Percentiles rank a stretch among this genome's conserved stretches.
Conservation (phyloP, 129 eudicot species). For the Arctium minus region DNA sequence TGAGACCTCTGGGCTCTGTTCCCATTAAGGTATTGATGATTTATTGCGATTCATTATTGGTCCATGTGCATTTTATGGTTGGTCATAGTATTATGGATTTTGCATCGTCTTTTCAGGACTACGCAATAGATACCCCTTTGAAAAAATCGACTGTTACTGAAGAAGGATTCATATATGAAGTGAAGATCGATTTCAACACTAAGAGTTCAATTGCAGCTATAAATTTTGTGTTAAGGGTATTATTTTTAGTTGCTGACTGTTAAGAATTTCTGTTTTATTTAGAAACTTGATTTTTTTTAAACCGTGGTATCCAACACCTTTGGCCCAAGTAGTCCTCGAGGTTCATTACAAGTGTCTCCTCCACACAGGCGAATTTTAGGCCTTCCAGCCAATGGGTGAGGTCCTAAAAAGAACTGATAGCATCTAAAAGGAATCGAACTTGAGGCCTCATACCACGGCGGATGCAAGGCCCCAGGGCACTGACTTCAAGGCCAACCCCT, state of each 20-base stretch:
- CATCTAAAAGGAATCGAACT: background rate
- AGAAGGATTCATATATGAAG: conserved; percentile 45
- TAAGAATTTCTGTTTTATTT: background rate
- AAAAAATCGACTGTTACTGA: conserved; percentile 33
- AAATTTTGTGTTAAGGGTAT: conserved; percentile 91
- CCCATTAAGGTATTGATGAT: conserved; percentile 63
- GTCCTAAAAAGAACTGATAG: background rate
- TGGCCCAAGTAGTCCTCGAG: background rate
- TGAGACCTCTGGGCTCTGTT: conserved; percentile 81
- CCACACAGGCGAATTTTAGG: background rate
- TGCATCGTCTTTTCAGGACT: conserved; percentile 51
- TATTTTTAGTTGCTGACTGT: background rate
- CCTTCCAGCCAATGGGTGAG: background rate
- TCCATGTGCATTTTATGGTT: background rate
- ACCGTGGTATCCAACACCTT: background rate
- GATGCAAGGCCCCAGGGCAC: background rate
- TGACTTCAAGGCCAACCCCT: no score
- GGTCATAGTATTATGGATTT: background rate
- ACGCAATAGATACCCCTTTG: conserved; percentile 93
- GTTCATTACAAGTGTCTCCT: background rate
- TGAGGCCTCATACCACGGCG: background rate
- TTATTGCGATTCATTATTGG: background rate
- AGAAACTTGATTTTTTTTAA: background rate
- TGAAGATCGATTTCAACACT: conserved; percentile 58
- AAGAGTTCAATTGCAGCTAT: conserved; percentile 74